A percentile compares a stretch with the other conserved stretches of the same genome.
Evolutionary conservation across 768 basidiomycete genomes (phyloP).

Genomic region (Pulveroboletus sp.): DNA sequence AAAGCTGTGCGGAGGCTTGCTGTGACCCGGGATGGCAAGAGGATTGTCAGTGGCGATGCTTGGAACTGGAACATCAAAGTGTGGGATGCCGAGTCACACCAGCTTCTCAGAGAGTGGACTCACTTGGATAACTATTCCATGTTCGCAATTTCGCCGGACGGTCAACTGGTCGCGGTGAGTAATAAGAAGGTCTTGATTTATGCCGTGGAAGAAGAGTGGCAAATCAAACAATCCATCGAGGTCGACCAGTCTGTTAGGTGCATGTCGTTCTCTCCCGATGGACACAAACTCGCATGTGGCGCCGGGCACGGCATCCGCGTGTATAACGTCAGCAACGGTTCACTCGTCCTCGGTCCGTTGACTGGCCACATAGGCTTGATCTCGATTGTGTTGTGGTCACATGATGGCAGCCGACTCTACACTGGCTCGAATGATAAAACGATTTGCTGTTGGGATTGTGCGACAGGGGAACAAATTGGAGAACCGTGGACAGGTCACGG

Average conservation of each 20-base stretch:
- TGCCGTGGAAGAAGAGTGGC: neutral
- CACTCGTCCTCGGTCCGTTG: too few species aligned
- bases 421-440: too few species aligned
- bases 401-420: too few species aligned
- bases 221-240: neutral
- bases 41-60: neutral
- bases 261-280: too few species aligned
- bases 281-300: too few species aligned
- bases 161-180: slow-evolving; percentile 1
- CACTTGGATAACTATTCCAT: fast-evolving
- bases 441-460: too few species aligned
- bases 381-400: too few species aligned
- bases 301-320: too few species aligned
- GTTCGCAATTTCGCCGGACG: slow-evolving; percentile 2
- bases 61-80: neutral
- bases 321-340: too few species aligned
- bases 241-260: neutral
- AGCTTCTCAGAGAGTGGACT: neutral
- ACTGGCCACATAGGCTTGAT: neutral
- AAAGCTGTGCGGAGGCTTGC: neutral
- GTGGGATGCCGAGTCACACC: neutral
- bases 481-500: too few species aligned
- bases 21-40: slow-evolving; percentile 1
- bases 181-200: neutral
- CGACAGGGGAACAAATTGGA: too few species aligned